Percentiles rank a stretch among this genome's conserved stretches.
Evolutionary conservation across 2,329 filamentous ascomycete genomes (phyloP).

Genomic region (Colletotrichum lentis): DNA sequence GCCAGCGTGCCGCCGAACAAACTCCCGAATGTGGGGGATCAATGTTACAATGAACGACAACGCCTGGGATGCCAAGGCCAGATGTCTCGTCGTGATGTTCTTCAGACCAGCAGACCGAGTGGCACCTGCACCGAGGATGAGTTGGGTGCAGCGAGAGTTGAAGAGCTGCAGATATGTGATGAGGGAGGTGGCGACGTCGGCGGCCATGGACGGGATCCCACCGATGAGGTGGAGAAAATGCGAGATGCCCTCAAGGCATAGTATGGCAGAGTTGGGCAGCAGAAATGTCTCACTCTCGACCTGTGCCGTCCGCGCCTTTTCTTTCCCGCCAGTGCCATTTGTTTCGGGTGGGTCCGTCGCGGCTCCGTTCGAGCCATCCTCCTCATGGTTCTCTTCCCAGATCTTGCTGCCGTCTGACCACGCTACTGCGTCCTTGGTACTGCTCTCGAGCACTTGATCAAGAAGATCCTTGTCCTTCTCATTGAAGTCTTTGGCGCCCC

Average conservation of each 20-base stretch:
- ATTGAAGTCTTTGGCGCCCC: conserved; percentile 79
- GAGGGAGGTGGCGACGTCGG: conserved; percentile 80
- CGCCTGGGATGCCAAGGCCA: conserved; percentile 89
- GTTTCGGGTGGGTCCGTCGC: conserved; percentile 50
- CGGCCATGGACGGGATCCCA: conserved; percentile 87
- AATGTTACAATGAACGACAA: conserved; percentile 86
- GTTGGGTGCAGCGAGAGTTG: conserved; percentile 94
- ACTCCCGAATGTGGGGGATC: conserved; percentile 90
- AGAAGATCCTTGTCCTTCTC: conserved; percentile 68
- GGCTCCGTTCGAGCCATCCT: conserved; percentile 30
- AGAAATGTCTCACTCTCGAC: conserved; percentile 88
- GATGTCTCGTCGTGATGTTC: conserved; percentile 95
- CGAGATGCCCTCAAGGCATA: conserved; percentile 82
- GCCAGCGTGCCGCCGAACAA: conserved; percentile 78
- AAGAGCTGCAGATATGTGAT: conserved; percentile 90
- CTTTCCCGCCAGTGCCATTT: conserved; percentile 62
- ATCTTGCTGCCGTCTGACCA: conserved; percentile 72
- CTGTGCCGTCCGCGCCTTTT: conserved; percentile 74
- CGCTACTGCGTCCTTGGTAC: conserved; percentile 72
- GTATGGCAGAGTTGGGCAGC: conserved; percentile 81
- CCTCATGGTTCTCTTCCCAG: conserved; percentile 53
- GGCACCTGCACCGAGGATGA: conserved; percentile 93
- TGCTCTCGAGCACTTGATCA: conserved; percentile 71
- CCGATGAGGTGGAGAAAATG: conserved; percentile 84
- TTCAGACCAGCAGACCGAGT: conserved; percentile 88